These are phyloP conservation scores for Auriculariales sp. DNA, from an alignment of 768 basidiomycete species.

Conservation along the genomic window DNA sequence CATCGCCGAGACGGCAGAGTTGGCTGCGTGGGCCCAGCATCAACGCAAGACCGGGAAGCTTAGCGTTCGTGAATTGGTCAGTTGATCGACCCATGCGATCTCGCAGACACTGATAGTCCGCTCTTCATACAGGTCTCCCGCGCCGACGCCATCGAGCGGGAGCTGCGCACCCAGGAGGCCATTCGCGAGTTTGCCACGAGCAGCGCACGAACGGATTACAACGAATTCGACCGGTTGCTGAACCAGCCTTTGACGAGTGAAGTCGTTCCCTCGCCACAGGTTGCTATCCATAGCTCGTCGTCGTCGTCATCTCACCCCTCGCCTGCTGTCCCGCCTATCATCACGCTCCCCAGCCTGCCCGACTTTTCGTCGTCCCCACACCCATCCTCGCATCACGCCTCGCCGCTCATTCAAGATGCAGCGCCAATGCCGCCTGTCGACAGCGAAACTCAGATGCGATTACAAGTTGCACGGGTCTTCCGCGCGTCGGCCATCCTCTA, in stretches of 20 bases:
- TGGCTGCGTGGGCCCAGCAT: constrained; percentile 60
- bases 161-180: constrained; percentile 28
- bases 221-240: not conserved
- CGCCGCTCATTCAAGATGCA: too few species aligned
- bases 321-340: constrained; percentile 2
- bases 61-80: constrained; percentile 58
- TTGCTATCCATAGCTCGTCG: not conserved
- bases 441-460: constrained; percentile 32
- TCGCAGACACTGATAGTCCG: not conserved
- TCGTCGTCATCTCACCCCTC: constrained; percentile 3
- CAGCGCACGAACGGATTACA: not conserved
- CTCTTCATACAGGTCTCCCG: constrained; percentile 18
- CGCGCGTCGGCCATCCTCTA: constrained; percentile 52
- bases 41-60: constrained; percentile 51
- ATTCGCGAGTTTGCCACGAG: not conserved
- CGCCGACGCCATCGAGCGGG: constrained; percentile 58
- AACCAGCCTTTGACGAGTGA: not conserved
- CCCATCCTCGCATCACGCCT: constrained; percentile 2
- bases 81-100: not conserved
- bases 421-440: too few species aligned
- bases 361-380: constrained; percentile 3
- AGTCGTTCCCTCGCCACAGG: not conserved
- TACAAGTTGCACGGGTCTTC: constrained; percentile 40
- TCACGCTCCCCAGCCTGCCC: constrained; percentile 4
- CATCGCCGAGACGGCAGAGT: constrained; percentile 56